Evolutionary conservation across 1,284 basidiomycete species (phyloP).

Genomic region (Malassezia furfur): DNA sequence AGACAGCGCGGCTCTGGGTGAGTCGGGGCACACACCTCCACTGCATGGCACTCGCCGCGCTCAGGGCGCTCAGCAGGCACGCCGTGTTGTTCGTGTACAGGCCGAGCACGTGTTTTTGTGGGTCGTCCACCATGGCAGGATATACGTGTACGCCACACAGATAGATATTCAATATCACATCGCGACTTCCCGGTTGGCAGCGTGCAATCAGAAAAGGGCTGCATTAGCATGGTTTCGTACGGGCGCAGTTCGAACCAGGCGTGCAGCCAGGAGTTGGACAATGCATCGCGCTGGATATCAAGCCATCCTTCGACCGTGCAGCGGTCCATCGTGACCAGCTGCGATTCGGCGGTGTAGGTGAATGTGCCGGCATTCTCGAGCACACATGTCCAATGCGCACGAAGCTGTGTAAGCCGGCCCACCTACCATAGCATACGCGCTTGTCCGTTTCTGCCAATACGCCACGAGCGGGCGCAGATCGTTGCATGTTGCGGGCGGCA

Average conservation of each 20-base stretch:
- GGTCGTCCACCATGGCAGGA: not conserved
- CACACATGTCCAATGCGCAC: not conserved
- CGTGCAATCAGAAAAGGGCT: constrained; percentile 7
- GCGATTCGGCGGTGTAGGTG: not conserved
- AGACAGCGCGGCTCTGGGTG: not conserved
- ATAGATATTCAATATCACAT: not conserved
- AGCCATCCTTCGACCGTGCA: not conserved
- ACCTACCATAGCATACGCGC: not conserved
- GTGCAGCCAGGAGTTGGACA: not conserved
- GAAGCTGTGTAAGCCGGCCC: not conserved
- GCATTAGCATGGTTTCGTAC: not conserved
- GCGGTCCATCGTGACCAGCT: not conserved
- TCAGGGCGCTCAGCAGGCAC: not conserved
- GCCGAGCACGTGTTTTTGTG: not conserved
- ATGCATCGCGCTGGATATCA: not conserved
- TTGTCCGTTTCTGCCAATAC: not conserved
- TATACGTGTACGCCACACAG: constrained; percentile 3
- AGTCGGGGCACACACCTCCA: not conserved
- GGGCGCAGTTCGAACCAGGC: constrained; percentile 6
- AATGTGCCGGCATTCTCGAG: not conserved
- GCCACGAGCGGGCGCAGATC: too few species aligned
- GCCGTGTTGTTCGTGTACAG: constrained; percentile 10
- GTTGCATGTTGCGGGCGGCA: too few species aligned
- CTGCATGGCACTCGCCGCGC: not conserved
- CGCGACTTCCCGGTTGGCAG: too few species aligned